A percentile compares a stretch with the other conserved stretches of the same genome.
These are phyloP conservation scores for Didymella exigua DNA, from an alignment of 2,329 filamentous ascomycete genomes.

Conservation along the genomic window DNA sequence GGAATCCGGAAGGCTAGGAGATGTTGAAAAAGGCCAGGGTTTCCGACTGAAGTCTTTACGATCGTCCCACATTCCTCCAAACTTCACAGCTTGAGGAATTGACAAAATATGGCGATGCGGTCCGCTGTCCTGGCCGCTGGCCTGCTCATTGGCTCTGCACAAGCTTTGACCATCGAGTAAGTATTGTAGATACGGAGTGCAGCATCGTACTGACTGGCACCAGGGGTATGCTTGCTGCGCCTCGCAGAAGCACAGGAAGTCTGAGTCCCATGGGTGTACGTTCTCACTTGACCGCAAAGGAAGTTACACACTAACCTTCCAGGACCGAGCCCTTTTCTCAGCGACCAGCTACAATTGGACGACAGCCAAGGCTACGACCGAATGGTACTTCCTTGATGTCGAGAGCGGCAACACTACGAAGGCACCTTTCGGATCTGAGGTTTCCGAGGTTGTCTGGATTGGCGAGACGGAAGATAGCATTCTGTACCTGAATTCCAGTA, in stretches of 20 bases:
- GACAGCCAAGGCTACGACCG: slow-evolving; percentile 53
- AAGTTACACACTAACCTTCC: slow-evolving; percentile 4
- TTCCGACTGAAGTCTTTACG: slow-evolving; percentile 3
- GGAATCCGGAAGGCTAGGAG: slow-evolving; percentile 9
- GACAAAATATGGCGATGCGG: slow-evolving; percentile 36
- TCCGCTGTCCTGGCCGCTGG: slow-evolving; percentile 31
- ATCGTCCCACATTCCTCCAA: slow-evolving; percentile 14
- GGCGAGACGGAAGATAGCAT: slow-evolving; percentile 55
- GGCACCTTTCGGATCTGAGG: slow-evolving; percentile 39
- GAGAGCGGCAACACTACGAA: slow-evolving; percentile 41
- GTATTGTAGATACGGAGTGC: neutral
- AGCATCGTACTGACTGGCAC: slow-evolving; percentile 5
- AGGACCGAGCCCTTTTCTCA: slow-evolving; percentile 44
- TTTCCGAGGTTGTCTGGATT: slow-evolving; percentile 45
- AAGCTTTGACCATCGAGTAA: slow-evolving; percentile 38
- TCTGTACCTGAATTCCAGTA: slow-evolving; percentile 67
- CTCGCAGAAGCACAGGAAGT: slow-evolving; percentile 40
- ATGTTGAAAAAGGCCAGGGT: slow-evolving; percentile 25
- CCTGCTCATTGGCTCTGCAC: slow-evolving; percentile 33
- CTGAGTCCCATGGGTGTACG: slow-evolving; percentile 44
- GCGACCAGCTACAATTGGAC: slow-evolving; percentile 47
- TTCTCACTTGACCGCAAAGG: neutral
- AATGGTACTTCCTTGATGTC: slow-evolving; percentile 48
- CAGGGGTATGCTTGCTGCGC: slow-evolving; percentile 33
- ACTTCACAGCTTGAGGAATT: slow-evolving; percentile 7